Evolutionary conservation across 306 rosid genomes (phyloP).

Genomic region (Trichosanthes cucumerina): DNA sequence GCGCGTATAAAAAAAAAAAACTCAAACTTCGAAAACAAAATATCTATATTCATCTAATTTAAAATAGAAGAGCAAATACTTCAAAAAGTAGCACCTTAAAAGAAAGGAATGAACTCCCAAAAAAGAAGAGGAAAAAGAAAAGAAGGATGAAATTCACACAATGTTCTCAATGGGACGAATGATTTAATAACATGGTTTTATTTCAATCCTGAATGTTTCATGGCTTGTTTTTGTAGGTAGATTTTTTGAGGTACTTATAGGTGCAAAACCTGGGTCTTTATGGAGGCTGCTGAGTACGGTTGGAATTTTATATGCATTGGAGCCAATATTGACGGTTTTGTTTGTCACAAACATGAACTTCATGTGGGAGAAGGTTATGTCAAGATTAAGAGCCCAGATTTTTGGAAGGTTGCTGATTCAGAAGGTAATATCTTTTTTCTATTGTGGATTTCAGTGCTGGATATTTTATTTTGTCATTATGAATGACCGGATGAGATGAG

Average conservation of each 20-base stretch:
- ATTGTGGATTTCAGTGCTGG: neutral
- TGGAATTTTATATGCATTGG: conserved; percentile 75
- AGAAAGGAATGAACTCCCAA: neutral
- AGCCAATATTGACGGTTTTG: conserved; percentile 71
- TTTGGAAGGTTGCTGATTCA: conserved; percentile 80
- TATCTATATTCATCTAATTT: neutral
- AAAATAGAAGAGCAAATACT: neutral
- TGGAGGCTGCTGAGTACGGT: conserved; percentile 76
- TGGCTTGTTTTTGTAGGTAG: conserved; percentile 38
- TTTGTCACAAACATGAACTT: conserved; percentile 76
- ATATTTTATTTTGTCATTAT: neutral
- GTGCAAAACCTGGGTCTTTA: conserved; percentile 72
- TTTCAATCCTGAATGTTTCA: neutral
- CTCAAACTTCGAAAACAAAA: neutral
- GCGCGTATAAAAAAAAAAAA: neutral
- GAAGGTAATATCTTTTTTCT: conserved; percentile 35
- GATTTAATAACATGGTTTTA: neutral
- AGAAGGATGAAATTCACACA: neutral
- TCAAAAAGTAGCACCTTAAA: neutral
- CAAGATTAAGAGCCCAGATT: conserved; percentile 78
- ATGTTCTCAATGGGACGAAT: neutral
- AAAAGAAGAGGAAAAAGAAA: neutral
- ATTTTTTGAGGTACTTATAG: conserved; percentile 77
- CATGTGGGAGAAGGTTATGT: conserved; percentile 90
- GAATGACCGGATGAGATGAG: neutral